Base-by-base conservation (phyloP, 768 basidiomycete genomes). In the Mycena leptocephala region DNA sequence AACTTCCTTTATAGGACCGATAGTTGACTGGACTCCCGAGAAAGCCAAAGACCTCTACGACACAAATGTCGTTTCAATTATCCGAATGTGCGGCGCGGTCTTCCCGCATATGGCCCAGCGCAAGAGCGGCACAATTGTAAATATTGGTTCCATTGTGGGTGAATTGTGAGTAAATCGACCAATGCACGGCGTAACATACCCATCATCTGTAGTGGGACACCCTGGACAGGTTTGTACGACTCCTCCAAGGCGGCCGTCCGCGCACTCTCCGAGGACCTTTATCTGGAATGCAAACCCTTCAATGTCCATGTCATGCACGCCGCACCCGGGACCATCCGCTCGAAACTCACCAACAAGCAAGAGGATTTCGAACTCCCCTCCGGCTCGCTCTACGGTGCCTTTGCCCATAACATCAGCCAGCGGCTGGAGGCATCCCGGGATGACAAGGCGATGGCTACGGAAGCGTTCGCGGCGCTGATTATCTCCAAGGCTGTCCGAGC, bases 241-340 rank as follows among this genome's bases (percentile, higher is more conserved):
- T 89, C 92, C 0, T 82, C 89, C 48, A 94, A 93, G 79, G 89
- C 92, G 0, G 92, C 92, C 0, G 81, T 92, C 1, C 91, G 91
- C 53, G 84, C 55, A 10, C n/a, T 56, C 55, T 11, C 55, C 8
- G 55, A 32, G 46, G 88, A 90, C 0, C 88, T 96, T 4, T 88
- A 87, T 2, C 93, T 95, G 94, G 95, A 96, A 80, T 92, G 92
- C 83, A 89, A 87, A 43, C 94, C 94, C 0, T 90, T 95, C 81
- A 92, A 92, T 37, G 89, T 96, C 71, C 85, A 89, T n/a, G 94
- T 95, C 51, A 85, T 95, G 80, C 92, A 93, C 74, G 87, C 95
- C 46, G 88, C 90, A 3, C 93, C 95, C 0, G 95, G 93, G 6
- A 87, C 89, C 3, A 86, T 96, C 69, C 89, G 84, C 61, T 94